These are phyloP conservation scores for Nigrospora oryzae DNA, from an alignment of 2,329 filamentous ascomycete genomes.

Conservation along the genomic window DNA sequence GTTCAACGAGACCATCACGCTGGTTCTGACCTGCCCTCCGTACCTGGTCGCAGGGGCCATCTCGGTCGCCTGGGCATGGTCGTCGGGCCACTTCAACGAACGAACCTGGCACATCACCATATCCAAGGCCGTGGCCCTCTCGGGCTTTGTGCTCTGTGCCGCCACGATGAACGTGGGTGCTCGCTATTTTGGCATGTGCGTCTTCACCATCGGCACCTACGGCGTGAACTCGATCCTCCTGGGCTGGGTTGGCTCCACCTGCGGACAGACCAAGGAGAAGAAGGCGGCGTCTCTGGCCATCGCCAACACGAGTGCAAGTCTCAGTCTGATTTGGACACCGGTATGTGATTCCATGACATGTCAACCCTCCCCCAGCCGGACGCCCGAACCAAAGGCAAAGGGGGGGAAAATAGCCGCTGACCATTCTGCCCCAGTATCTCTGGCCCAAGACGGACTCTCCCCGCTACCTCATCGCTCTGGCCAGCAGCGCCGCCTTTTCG, in stretches of 20 bases:
- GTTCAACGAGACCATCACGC: constrained; percentile 37
- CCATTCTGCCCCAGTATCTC: constrained; percentile 17
- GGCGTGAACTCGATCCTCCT: constrained; percentile 32
- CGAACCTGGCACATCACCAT: constrained; percentile 39
- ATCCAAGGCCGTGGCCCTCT: constrained; percentile 28
- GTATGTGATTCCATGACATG: background rate
- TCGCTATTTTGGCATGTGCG: constrained; percentile 23
- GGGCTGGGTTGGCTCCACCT: constrained; percentile 30
- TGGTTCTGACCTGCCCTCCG: constrained; percentile 41
- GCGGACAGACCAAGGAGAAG: constrained; percentile 34
- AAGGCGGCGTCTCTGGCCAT: constrained; percentile 31
- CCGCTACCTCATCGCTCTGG: constrained; percentile 31
- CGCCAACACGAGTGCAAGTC: constrained; percentile 33
- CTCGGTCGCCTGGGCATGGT: constrained; percentile 36
- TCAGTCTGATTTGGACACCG: constrained; percentile 35
- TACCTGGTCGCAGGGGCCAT: constrained; percentile 37
- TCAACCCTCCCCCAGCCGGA: no score
- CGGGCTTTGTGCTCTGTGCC: constrained; percentile 28
- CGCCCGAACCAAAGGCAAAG: no score
- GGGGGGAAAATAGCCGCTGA: background rate
- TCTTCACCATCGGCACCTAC: constrained; percentile 25
- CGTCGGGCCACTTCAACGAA: constrained; percentile 36
- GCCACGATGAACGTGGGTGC: constrained; percentile 19
- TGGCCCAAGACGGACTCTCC: constrained; percentile 31
- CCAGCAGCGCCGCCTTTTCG: constrained; percentile 13